Percentiles rank a stretch among this genome's conserved stretches.
These are phyloP conservation scores for Balakata baccata DNA, from an alignment of 345 rosid genomes.

Conservation along the genomic window DNA sequence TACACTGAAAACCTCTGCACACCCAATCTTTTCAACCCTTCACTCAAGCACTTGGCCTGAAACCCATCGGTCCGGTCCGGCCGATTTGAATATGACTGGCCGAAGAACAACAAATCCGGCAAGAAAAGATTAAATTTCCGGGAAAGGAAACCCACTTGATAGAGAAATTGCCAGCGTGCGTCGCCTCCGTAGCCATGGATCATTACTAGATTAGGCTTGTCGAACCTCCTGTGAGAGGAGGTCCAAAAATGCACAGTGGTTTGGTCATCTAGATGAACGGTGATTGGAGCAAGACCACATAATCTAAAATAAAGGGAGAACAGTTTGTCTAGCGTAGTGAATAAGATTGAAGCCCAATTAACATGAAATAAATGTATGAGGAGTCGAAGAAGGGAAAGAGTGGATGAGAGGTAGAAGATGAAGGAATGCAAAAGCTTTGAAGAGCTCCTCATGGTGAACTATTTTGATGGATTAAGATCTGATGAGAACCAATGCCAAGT, in stretches of 20 bases:
- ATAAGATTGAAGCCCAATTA: conserved; percentile 25
- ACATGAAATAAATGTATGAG: neutral
- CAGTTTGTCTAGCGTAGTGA: conserved; percentile 35
- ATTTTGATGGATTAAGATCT: neutral
- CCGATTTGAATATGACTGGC: conserved; percentile 38
- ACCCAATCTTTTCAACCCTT: conserved; percentile 56
- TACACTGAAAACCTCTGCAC: conserved; percentile 44
- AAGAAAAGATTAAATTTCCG: conserved; percentile 48
- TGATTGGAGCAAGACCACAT: conserved; percentile 51
- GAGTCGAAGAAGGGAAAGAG: neutral
- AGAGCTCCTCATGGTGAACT: neutral
- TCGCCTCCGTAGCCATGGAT: conserved; percentile 74
- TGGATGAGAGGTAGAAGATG: conserved; percentile 17
- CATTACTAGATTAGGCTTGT: conserved; percentile 47
- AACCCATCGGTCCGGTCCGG: conserved; percentile 45
- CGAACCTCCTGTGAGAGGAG: conserved; percentile 41
- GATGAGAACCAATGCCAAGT: neutral
- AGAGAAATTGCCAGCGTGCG: conserved; percentile 64
- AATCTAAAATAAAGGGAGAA: conserved; percentile 45
- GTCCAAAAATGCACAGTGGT: conserved; percentile 68
- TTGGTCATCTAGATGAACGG: conserved; percentile 52
- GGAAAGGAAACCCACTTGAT: conserved; percentile 51
- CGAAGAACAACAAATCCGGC: conserved; percentile 75
- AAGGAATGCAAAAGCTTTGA: conserved; percentile 10
- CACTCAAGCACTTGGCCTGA: conserved; percentile 54